phyloP scores from a whole-genome alignment of 163 green algal species.

The Prototheca wickerhamii region DNA sequence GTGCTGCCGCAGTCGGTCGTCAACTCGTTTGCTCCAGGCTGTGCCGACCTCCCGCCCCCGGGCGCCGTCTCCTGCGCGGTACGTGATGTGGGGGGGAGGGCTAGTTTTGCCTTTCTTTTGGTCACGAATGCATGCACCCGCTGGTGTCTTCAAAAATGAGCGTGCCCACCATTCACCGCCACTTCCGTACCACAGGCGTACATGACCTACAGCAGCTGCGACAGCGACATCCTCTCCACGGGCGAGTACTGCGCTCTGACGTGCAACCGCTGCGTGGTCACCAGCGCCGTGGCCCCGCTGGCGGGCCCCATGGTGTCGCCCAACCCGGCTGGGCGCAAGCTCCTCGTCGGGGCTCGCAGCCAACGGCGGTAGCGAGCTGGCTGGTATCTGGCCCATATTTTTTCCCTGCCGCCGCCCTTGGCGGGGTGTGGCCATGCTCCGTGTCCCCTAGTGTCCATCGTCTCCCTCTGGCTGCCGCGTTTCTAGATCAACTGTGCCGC shows the following conservation, averaged over 20 bases:
- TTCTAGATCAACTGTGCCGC: too few relatives aligned
- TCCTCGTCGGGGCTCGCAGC: neutral
- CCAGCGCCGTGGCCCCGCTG: too few relatives aligned
- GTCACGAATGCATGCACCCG: neutral
- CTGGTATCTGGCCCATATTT: too few relatives aligned
- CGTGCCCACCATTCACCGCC: too few relatives aligned
- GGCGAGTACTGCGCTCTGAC: neutral
- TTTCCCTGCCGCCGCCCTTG: too few relatives aligned
- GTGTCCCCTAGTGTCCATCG: too few relatives aligned
- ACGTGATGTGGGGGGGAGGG: neutral
- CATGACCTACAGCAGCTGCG: neutral
- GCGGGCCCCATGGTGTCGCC: neutral
- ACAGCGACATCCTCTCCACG: neutral
- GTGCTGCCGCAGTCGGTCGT: neutral
- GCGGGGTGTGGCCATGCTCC: too few relatives aligned
- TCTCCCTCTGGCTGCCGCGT: too few relatives aligned
- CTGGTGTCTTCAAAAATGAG: neutral
- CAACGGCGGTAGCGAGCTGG: too few relatives aligned
- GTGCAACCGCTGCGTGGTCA: neutral
- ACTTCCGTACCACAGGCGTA: neutral
- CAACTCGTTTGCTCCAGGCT: neutral
- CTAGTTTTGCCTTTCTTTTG: too few relatives aligned
- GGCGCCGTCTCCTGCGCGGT: neutral
- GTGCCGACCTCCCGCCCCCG: neutral
- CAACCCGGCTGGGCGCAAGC: neutral